These are phyloP conservation scores for Cyberlindnera mrakii DNA, from an alignment of 805 yeast genomes.

Conservation along the genomic window DNA sequence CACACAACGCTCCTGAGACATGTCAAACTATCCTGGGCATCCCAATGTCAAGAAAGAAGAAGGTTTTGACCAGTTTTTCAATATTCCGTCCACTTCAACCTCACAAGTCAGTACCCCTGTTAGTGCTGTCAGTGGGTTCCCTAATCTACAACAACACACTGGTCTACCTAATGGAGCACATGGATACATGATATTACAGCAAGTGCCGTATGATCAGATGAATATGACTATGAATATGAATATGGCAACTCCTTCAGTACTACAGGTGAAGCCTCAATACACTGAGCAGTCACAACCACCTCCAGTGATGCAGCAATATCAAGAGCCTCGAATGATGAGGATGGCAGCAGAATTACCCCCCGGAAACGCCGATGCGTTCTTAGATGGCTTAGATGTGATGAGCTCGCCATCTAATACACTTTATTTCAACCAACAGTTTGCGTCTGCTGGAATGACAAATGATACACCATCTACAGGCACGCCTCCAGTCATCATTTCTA, in stretches of 20 bases:
- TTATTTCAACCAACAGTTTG: not conserved
- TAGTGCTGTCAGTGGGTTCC: not conserved
- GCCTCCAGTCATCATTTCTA: slow-evolving; percentile 13
- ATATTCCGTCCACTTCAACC: not conserved
- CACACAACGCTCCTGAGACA: no score
- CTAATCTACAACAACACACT: not conserved
- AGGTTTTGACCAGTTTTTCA: not conserved
- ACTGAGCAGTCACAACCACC: no score
- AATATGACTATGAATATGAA: no score
- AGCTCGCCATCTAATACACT: slow-evolving; percentile 9
- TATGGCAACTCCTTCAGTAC: no score
- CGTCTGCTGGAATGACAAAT: not conserved
- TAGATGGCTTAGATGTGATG: slow-evolving; percentile 13
- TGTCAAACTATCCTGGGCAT: no score
- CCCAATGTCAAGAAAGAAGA: no score
- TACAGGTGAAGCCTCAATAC: no score
- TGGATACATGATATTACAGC: no score
- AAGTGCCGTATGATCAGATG: no score
- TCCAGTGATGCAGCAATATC: no score
- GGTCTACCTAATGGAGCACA: not conserved
- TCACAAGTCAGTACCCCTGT: not conserved
- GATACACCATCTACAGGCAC: slow-evolving; percentile 2
- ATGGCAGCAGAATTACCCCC: slow-evolving; percentile 1
- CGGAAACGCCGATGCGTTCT: slow-evolving; percentile 11
- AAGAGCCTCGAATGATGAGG: not conserved